phyloP scores from a whole-genome alignment of 2,329 filamentous ascomycete genomes.

The Diplodia sapinea region DNA sequence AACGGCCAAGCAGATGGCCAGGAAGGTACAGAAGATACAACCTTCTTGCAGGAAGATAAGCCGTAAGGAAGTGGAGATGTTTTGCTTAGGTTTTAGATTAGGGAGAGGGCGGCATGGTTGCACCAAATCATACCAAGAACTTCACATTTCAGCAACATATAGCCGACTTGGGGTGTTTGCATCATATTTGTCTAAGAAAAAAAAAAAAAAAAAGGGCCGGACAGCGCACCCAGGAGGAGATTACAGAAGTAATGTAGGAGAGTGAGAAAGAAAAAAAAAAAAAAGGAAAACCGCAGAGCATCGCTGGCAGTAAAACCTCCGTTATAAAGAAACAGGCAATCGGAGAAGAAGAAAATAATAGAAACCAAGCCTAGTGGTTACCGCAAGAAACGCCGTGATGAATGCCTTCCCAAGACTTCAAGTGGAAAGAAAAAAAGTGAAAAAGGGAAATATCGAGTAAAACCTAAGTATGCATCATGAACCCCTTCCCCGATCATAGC shows the following conservation, averaged over 20 bases:
- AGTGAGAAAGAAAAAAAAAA: neutral
- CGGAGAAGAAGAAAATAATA: constrained; percentile 32
- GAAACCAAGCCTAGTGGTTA: constrained; percentile 19
- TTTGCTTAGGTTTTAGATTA: neutral
- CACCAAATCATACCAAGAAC: constrained; percentile 10
- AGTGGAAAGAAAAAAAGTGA: constrained; percentile 4
- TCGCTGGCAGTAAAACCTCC: constrained; percentile 23
- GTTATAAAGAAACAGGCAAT: constrained; percentile 5
- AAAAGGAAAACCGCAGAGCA: constrained; percentile 13
- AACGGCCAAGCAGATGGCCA: constrained; percentile 36
- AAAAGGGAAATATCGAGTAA: neutral
- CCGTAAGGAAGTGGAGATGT: constrained; percentile 30
- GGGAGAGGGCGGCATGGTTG: neutral
- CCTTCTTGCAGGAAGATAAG: constrained; percentile 16
- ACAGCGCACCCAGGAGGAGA: constrained; percentile 20
- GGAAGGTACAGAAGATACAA: constrained; percentile 33
- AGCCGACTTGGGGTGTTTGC: constrained; percentile 20
- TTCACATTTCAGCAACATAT: neutral
- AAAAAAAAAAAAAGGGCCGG: neutral
- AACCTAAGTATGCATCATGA: constrained; percentile 29
- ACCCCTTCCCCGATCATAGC: constrained; percentile 17
- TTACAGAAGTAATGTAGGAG: constrained; percentile 22
- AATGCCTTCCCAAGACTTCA: constrained; percentile 26
- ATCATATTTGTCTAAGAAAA: constrained; percentile 13
- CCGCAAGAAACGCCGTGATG: constrained; percentile 30